phyloP scores from a whole-genome alignment of 1,284 basidiomycete species.

The Chondrostereum purpureum region DNA sequence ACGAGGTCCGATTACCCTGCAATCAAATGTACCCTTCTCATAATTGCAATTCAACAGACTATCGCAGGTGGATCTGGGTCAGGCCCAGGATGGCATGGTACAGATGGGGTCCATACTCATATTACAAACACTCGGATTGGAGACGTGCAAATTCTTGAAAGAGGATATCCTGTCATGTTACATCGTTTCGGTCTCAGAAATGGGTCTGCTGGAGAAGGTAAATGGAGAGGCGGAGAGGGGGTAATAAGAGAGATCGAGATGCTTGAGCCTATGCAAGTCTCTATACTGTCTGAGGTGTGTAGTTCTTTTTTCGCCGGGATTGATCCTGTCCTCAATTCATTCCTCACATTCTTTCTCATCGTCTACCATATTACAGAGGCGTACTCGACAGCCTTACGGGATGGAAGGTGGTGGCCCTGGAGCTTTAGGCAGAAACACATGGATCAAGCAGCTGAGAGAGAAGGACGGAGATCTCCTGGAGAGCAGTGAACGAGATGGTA shows the following conservation, averaged over 20 bases:
- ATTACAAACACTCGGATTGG: constrained; percentile 94
- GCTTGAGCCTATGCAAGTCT: constrained; percentile 79
- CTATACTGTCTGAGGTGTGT: constrained; percentile 75
- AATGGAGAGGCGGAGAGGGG: constrained; percentile 83
- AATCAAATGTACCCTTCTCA: constrained; percentile 8
- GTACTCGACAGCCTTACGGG: constrained; percentile 88
- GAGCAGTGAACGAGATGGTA: constrained; percentile 23
- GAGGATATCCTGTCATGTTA: constrained; percentile 83
- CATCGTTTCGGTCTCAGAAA: constrained; percentile 77
- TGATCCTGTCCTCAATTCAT: too few species aligned
- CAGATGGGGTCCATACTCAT: constrained; percentile 67
- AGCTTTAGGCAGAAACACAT: constrained; percentile 77
- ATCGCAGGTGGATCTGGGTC: constrained; percentile 61
- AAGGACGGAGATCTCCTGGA: constrained; percentile 62
- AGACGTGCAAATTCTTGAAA: constrained; percentile 89
- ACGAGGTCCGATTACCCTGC: constrained; percentile 50
- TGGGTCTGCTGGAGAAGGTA: constrained; percentile 74
- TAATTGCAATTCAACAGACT: too few species aligned
- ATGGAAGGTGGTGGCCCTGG: constrained; percentile 81
- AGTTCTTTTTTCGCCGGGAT: constrained; percentile 2
- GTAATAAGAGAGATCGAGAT: constrained; percentile 87
- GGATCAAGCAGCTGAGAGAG: constrained; percentile 74
- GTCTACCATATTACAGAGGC: constrained; percentile 43
- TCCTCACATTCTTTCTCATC: too few species aligned
- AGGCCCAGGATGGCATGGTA: constrained; percentile 13